A percentile compares a stretch with the other conserved stretches of the same genome.
phyloP scores from a whole-genome alignment of 2,329 filamentous ascomycete genomes.

The Aspergillus sclerotialis region DNA sequence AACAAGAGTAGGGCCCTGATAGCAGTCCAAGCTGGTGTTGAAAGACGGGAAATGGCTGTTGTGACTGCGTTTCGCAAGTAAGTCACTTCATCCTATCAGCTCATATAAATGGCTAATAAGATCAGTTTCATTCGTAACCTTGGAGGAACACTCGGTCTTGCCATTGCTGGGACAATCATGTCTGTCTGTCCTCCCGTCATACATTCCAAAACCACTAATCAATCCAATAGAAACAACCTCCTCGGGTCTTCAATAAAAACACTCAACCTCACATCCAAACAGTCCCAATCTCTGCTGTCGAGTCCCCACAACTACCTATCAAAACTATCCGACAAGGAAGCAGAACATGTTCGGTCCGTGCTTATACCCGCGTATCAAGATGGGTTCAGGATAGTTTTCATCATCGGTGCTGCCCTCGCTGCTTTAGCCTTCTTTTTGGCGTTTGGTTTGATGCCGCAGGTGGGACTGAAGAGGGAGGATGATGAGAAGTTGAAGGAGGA shows the following conservation, averaged over 20 bases:
- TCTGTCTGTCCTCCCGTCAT: slow-evolving; percentile 9
- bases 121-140: slow-evolving; percentile 36
- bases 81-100: not conserved
- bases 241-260: slow-evolving; percentile 17
- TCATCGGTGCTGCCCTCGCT: slow-evolving; percentile 30
- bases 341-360: slow-evolving; percentile 18
- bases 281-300: slow-evolving; percentile 21
- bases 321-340: slow-evolving; percentile 15
- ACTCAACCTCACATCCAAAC: slow-evolving; percentile 14
- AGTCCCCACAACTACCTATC: slow-evolving; percentile 24
- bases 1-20: slow-evolving; percentile 21
- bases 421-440: slow-evolving; percentile 28
- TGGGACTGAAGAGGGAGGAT: slow-evolving; percentile 20
- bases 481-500: slow-evolving; percentile 25
- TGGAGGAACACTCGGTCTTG: slow-evolving; percentile 35
- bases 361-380: slow-evolving; percentile 30
- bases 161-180: slow-evolving; percentile 36
- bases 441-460: slow-evolving; percentile 31
- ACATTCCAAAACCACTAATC: not conserved
- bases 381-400: slow-evolving; percentile 36
- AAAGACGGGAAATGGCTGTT: slow-evolving; percentile 34
- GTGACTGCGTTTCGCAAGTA: slow-evolving; percentile 33
- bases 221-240: slow-evolving; percentile 22
- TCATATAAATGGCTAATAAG: slow-evolving; percentile 1
- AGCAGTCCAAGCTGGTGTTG: slow-evolving; percentile 35